Percentiles rank a stretch among this genome's conserved stretches.
Conservation (phyloP, 306 rosid species). For the Echinosophora koreensis region DNA sequence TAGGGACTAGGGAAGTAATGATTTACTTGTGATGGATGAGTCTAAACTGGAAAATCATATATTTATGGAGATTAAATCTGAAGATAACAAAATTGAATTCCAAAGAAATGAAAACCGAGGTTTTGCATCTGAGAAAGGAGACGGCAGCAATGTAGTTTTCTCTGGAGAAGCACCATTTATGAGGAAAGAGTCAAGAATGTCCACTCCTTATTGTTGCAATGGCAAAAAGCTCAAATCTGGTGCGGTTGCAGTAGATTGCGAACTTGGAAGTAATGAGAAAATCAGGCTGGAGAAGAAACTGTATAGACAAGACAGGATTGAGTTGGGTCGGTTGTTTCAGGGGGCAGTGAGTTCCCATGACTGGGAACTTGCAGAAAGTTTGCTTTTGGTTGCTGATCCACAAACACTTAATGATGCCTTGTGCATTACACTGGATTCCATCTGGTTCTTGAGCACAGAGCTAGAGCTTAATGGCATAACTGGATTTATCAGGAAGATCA, state of each 20-base stretch:
- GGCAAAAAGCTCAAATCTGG: slow-evolving; percentile 64
- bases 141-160: slow-evolving; percentile 67
- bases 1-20: slow-evolving; percentile 26
- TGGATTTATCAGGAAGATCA: slow-evolving; percentile 66
- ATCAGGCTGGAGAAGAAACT: slow-evolving; percentile 66
- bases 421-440: slow-evolving; percentile 83
- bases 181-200: slow-evolving; percentile 55
- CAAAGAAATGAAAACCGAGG: slow-evolving; percentile 54
- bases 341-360: slow-evolving; percentile 80
- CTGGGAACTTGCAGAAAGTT: slow-evolving; percentile 84
- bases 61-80: slow-evolving; percentile 57
- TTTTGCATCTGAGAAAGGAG: slow-evolving; percentile 63
- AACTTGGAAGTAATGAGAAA: slow-evolving; percentile 59
- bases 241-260: slow-evolving; percentile 47
- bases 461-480: slow-evolving; percentile 73
- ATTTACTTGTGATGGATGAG: slow-evolving; percentile 50
- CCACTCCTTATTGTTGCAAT: slow-evolving; percentile 55
- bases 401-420: slow-evolving; percentile 85
- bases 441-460: slow-evolving; percentile 84
- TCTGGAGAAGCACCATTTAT: slow-evolving; percentile 64
- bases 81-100: slow-evolving; percentile 50
- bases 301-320: slow-evolving; percentile 75
- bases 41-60: slow-evolving; percentile 41
- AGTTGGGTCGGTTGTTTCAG: slow-evolving; percentile 84
- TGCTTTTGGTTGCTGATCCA: slow-evolving; percentile 76